Evolutionary conservation across 129 eudicot species (phyloP), one percentile per base, ranked within the genome.

Genomic region (sunflower (Helianthus annuus)): DNA sequence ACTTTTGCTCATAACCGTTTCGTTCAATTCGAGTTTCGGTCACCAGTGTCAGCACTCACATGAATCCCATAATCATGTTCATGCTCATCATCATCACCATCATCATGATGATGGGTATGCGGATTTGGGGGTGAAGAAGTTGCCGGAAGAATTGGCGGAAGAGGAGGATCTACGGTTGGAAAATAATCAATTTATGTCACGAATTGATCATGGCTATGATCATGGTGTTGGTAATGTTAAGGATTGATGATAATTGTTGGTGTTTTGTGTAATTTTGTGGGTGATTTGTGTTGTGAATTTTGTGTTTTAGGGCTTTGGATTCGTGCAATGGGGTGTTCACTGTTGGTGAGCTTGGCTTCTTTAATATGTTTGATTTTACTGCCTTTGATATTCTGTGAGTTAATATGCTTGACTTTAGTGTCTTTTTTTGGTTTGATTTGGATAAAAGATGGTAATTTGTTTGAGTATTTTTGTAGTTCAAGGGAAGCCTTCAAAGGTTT

Each of bases 281-380:
- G 62, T 56, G 4, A 55, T 55, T 19, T 27, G 12, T 19, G 24
- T 14, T 17, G 12, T 16, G 11, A 24, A 6, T 48, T 71, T 22
- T 51, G 64, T 75, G 34, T 24, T 24, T 14, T 72, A 93, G 98
- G 96, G 24, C 92, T 93, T 58, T 93, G 98, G 97, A 64, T 85
- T 61, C 56, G 83, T 81, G 96, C 98, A 57, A 86, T 93, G 96
- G 97, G 90, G 3, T 93, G 98, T 75, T 93, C 98, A 51, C 80
- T 93, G 24, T 85, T 93, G 87, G 98, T 93, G 78, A 93, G 98
- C 92, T 77, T 93, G 90, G 98, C 98, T 80, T 93, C 98, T 32
- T 87, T 93, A 56, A 83, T 90, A 61, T 90, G 98, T 84, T 80
- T 93, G 73, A 87, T 90, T 82, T 69, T 87, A 68, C 79, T 93